phyloP scores from a whole-genome alignment of 2,329 filamentous ascomycete species.

The Microsporum canis region DNA sequence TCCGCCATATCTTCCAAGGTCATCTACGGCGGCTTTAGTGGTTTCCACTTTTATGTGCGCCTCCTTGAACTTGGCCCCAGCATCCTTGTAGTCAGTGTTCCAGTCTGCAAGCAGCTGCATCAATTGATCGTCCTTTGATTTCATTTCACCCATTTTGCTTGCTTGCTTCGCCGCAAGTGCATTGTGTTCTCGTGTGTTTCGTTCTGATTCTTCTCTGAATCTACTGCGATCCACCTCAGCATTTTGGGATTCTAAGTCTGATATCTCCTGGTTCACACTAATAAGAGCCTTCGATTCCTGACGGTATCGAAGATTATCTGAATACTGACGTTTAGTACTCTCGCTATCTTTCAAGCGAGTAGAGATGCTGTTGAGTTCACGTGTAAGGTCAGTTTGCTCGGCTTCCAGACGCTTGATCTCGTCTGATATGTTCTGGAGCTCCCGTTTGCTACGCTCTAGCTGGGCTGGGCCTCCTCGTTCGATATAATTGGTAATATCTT shows the following conservation, averaged over 20 bases:
- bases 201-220: conserved; percentile 57
- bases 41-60: conserved; percentile 82
- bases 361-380: conserved; percentile 64
- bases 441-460: conserved; percentile 56
- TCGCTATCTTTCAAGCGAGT: conserved; percentile 68
- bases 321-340: conserved; percentile 73
- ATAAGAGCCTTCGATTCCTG: conserved; percentile 60
- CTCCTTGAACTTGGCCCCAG: conserved; percentile 69
- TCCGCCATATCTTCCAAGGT: conserved; percentile 67
- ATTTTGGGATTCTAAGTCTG: conserved; percentile 62
- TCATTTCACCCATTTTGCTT: conserved; percentile 64
- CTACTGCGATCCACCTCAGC: conserved; percentile 71
- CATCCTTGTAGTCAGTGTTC: conserved; percentile 76
- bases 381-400: conserved; percentile 56
- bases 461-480: conserved; percentile 62
- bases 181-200: conserved; percentile 57
- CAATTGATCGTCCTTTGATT: conserved; percentile 73
- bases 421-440: conserved; percentile 56
- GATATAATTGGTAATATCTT: conserved; percentile 69
- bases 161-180: conserved; percentile 61
- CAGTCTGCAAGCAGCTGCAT: conserved; percentile 63
- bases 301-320: conserved; percentile 78
- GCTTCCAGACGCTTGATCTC: conserved; percentile 54
- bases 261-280: conserved; percentile 56
- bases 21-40: conserved; percentile 84